Evolutionary conservation across 176 grass and related monocot species (phyloP), one percentile per base, ranked within the genome.

Genomic region (Bonia amplexicaulis): DNA sequence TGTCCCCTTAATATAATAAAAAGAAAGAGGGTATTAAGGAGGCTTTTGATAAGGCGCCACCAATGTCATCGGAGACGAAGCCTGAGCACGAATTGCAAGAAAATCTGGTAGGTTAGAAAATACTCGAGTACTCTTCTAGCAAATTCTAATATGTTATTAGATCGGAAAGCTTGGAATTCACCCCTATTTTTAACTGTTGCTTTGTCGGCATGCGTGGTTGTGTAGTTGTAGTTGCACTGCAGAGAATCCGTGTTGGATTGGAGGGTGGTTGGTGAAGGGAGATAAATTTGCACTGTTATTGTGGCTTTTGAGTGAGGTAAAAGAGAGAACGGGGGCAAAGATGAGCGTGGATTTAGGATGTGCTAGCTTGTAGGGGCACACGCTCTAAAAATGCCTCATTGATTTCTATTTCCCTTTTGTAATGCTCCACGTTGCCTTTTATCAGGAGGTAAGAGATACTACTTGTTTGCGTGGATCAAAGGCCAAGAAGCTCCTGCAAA

Each of bases 381-480:
- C n/a, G 23, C 41, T 22, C 65, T 68, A 23, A 39, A 39, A 7
- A n/a, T 68, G 14, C 12, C 61, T 25, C 6, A 14, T 1, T 59
- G n/a, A 33, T 69, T 48, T 70, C 66, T 26, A 17, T 51, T 65
- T 52, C 41, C 46, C 26, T 11, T 49, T 84, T 48, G 0, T 39
- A 58, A 47, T 69, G 73, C 61, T 69, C 69, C n/a, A 68, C 35
- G 7, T 46, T 19, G 25, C 15, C 25, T 23, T 46, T 71, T 25
- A 27, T 15, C 69, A 15, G 44, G 13, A 48, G 6, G 14, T 0
- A 6, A 6, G 40, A 45, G 40, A 45, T 23, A 1, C 83, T 37
- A 37, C 35, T 79, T 78, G 23, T 17, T 73, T 73, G 67, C 76
- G 45, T 86, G 65, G 33, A 76, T 65, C 55, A 58, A 9, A 9